phyloP scores from a whole-genome alignment of 306 rosid species.

The Fagus crenata region DNA sequence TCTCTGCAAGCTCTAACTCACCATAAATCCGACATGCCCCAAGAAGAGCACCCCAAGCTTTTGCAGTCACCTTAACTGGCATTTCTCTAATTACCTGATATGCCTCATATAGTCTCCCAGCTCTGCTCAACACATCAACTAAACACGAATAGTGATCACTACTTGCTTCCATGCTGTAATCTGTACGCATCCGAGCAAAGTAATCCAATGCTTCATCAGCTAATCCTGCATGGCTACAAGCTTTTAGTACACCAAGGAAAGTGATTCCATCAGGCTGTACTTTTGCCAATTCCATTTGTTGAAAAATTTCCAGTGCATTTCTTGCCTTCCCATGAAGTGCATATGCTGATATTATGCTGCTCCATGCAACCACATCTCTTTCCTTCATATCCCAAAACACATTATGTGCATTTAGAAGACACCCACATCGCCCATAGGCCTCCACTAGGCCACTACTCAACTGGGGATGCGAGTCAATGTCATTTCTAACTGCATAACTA shows the following conservation, averaged over 20 bases:
- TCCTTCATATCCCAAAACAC: constrained; percentile 47
- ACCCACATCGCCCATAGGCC: constrained; percentile 76
- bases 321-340: constrained; percentile 74
- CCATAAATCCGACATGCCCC: constrained; percentile 77
- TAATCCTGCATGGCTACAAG: constrained; percentile 75
- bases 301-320: constrained; percentile 51
- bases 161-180: constrained; percentile 50
- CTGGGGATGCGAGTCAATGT: constrained; percentile 46
- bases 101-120: constrained; percentile 72
- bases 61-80: constrained; percentile 76
- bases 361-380: constrained; percentile 77
- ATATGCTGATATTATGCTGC: constrained; percentile 65
- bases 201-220: constrained; percentile 64
- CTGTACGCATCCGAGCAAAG: constrained; percentile 50
- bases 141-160: constrained; percentile 83
- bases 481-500: constrained; percentile 55
- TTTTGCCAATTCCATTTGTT: constrained; percentile 50
- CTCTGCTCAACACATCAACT: constrained; percentile 74
- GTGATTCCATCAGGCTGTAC: constrained; percentile 67
- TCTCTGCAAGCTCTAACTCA: constrained; percentile 60
- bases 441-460: constrained; percentile 66
- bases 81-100: constrained; percentile 54
- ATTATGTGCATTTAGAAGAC: constrained; percentile 36
- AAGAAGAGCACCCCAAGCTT: constrained; percentile 81
- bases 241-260: constrained; percentile 67